Conservation (phyloP, 225 moss, liverwort and hornwort genomes). For the Sphagnum tenellum region DNA sequence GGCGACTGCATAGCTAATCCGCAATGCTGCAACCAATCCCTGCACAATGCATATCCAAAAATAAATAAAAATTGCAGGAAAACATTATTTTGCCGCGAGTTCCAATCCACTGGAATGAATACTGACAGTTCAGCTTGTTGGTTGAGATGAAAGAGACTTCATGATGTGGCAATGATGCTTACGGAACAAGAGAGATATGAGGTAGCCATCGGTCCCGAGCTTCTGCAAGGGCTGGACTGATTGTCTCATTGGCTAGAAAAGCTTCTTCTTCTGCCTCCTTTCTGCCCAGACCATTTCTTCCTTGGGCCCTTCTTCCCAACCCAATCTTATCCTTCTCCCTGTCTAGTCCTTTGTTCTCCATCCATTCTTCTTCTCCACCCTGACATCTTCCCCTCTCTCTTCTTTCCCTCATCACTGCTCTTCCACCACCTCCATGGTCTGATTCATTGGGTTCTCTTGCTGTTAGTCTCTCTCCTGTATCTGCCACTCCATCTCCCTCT, state of each 20-base stretch:
- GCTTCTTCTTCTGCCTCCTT: conserved; percentile 9
- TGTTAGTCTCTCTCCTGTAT: not conserved
- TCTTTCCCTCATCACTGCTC: not conserved
- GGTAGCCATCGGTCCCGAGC: conserved; percentile 24
- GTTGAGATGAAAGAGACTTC: not conserved
- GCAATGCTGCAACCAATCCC: conserved; percentile 38
- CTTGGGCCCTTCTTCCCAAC: not conserved
- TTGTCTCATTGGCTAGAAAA: not conserved
- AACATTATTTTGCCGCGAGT: too few relatives aligned
- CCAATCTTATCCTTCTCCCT: not conserved
- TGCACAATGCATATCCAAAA: conserved; percentile 5
- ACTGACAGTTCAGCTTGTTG: not conserved
- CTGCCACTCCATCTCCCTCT: not conserved
- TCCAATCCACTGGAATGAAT: conserved; percentile 1
- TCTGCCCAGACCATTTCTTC: not conserved
- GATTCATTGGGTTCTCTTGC: not conserved
- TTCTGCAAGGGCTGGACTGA: not conserved
- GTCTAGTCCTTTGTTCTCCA: not conserved
- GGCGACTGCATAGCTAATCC: conserved; percentile 26
- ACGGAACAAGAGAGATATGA: conserved; percentile 36
- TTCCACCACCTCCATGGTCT: conserved; percentile 3
- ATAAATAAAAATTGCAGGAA: not conserved
- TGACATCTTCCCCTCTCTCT: not conserved
- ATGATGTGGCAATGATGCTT: conserved; percentile 8
- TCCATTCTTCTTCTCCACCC: conserved; percentile 1